Conservation (phyloP, 352 stramenopile genomes). For the Phytopythium cucurbitacearum region DNA sequence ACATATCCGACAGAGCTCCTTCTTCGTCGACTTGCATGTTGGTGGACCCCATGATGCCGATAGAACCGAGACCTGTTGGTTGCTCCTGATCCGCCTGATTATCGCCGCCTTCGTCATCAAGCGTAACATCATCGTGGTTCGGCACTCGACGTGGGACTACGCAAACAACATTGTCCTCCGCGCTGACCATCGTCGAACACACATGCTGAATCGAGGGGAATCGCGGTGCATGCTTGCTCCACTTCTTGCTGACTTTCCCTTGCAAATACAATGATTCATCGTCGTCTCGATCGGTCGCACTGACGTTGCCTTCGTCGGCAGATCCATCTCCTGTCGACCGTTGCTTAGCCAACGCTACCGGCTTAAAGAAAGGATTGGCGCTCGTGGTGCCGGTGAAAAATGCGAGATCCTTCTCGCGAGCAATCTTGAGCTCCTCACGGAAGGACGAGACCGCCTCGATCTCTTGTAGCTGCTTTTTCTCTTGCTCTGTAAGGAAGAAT, state of each 20-base stretch:
- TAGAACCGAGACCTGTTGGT: constrained; percentile 10
- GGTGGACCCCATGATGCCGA: constrained; percentile 6
- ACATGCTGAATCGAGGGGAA: constrained; percentile 55
- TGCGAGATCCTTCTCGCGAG: constrained; percentile 61
- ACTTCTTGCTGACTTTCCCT: constrained; percentile 13
- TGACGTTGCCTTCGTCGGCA: constrained; percentile 7
- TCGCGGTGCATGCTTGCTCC: constrained; percentile 26
- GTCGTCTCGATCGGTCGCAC: constrained; percentile 26
- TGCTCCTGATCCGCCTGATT: constrained; percentile 6
- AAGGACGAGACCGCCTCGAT: constrained; percentile 61
- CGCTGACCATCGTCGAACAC: background rate
- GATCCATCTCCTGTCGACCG: constrained; percentile 15
- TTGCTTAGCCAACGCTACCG: constrained; percentile 8
- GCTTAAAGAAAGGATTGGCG: constrained; percentile 70
- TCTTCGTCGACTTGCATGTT: constrained; percentile 42
- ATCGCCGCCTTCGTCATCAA: constrained; percentile 24
- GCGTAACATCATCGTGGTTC: constrained; percentile 9
- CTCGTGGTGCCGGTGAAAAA: constrained; percentile 56
- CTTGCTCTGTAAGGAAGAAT: constrained; percentile 66
- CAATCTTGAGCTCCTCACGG: constrained; percentile 55
- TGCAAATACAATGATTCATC: constrained; percentile 1
- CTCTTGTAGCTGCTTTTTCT: constrained; percentile 67
- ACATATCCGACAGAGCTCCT: constrained; percentile 41
- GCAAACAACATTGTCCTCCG: constrained; percentile 4
- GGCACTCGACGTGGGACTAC: no score